Conservation (phyloP, 2,329 filamentous ascomycete genomes). For the Colletotrichum plurivorum region DNA sequence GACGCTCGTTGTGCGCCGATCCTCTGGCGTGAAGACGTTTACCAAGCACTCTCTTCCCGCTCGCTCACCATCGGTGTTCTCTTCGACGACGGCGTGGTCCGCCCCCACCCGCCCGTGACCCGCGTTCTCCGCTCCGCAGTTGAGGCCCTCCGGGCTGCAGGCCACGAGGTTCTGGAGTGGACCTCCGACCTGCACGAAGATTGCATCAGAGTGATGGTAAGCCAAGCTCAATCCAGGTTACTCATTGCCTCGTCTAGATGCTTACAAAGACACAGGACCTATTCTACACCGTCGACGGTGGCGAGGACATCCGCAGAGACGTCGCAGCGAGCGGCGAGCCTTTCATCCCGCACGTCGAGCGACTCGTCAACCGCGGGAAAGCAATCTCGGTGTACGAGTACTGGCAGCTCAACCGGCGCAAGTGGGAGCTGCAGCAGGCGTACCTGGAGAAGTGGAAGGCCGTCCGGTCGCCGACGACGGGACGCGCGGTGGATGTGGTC, state of each 20-base stretch:
- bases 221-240: slow-evolving; percentile 1
- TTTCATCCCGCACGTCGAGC: slow-evolving; percentile 70
- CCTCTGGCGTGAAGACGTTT: slow-evolving; percentile 65
- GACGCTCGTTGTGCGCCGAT: slow-evolving; percentile 69
- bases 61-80: slow-evolving; percentile 66
- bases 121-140: slow-evolving; percentile 58
- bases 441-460: slow-evolving; percentile 71
- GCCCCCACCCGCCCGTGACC: slow-evolving; percentile 66
- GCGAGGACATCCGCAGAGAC: slow-evolving; percentile 72
- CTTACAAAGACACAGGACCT: slow-evolving; percentile 57
- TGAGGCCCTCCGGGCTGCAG: slow-evolving; percentile 56
- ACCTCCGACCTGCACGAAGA: slow-evolving; percentile 64
- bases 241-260: not conserved
- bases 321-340: slow-evolving; percentile 70
- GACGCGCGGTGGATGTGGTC: slow-evolving; percentile 66
- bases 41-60: slow-evolving; percentile 54
- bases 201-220: slow-evolving; percentile 69
- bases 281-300: slow-evolving; percentile 74
- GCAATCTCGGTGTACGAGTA: slow-evolving; percentile 75
- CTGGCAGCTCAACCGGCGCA: slow-evolving; percentile 76
- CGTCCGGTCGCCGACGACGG: slow-evolving; percentile 57
- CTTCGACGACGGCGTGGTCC: slow-evolving; percentile 67
- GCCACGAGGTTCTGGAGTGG: slow-evolving; percentile 70
- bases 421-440: slow-evolving; percentile 55
- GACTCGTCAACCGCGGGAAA: slow-evolving; percentile 64